Evolutionary conservation across 371 early-diverging fungal species (phyloP), one percentile per base, ranked within the genome.

Genomic region (Apophysomyces sp.): DNA sequence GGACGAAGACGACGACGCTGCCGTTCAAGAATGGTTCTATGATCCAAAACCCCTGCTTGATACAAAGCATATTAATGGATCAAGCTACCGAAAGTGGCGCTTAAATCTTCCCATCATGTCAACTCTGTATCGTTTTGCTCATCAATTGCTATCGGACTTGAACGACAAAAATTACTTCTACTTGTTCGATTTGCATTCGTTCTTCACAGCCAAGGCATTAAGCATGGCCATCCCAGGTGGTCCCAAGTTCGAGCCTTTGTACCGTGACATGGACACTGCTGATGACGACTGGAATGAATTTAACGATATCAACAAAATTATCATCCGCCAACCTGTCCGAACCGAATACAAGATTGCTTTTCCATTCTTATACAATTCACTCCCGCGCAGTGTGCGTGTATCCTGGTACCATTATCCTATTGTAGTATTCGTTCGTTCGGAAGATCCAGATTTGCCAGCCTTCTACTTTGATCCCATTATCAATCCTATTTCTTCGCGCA

Each of bases 221-320:
- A 97, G 96, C 75, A 91, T 99, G 88, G 98, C 98, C n/a, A 95
- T 99, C 67, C 99, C 99, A 2, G 98, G 98, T 63, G 99, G 99
- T 28, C 98, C 98, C 31, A 97, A 97, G 67, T 99, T 98, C 57
- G 99, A 99, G 73, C 98, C 98, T 12, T 81, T 99, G 44, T 93
- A 92, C 72, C 88, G 95, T 36, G 99, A 98, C 71, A 83, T 94
- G 65, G 97, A 99, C 66, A 86, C 94, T 4, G 91, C 90, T 3
- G 98, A 99, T 72, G 98, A 99, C 68, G 98, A 99, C 80, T 99
- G 99, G 99, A 99, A 98, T 73, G 99, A 98, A 76, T 99, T 99
- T 78, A 99, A 99, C 83, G 99, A 99, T 71, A 97, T 99, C 82
- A 94, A 96, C 92, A 98, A 98, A 80, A 92, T 99, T 62, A 98